A percentile compares a stretch with the other conserved stretches of the same genome.
Evolutionary conservation across 768 basidiomycete genomes (phyloP).

Genomic region (Sutorius australiensis): DNA sequence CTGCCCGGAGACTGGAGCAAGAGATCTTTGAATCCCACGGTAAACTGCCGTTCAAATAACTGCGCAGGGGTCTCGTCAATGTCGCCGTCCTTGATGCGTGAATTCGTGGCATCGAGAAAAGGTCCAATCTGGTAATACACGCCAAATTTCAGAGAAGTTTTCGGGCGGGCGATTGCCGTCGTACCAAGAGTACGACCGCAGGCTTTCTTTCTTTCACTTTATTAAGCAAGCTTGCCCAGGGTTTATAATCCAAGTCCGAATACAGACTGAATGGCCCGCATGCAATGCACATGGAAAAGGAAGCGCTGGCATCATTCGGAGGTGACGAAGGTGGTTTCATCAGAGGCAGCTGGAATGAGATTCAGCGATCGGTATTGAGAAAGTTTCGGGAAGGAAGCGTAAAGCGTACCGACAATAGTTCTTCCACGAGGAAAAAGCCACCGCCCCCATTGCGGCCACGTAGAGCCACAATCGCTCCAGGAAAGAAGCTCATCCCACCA

Average conservation of each 20-base stretch:
- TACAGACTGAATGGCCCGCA: conserved; percentile 88
- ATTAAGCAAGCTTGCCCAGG: conserved; percentile 62
- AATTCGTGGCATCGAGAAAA: conserved; percentile 79
- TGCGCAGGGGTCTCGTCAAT: conserved; percentile 57
- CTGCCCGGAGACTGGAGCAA: conserved; percentile 63
- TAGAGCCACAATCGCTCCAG: conserved; percentile 82
- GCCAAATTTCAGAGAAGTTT: neutral
- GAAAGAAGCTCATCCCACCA: conserved; percentile 73
- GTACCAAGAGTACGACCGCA: conserved; percentile 72
- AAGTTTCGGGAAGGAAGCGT: neutral
- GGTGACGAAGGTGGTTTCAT: conserved; percentile 45
- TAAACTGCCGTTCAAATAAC: conserved; percentile 67
- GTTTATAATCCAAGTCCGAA: conserved; percentile 68
- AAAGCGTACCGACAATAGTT: conserved; percentile 69
- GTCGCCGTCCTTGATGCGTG: conserved; percentile 71
- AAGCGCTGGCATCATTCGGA: conserved; percentile 31
- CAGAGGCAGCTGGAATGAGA: conserved; percentile 54
- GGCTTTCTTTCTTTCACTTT: conserved; percentile 65
- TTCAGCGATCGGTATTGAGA: neutral
- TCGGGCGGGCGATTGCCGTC: conserved; percentile 8
- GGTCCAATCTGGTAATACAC: conserved; percentile 69
- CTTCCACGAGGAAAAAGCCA: conserved; percentile 78
- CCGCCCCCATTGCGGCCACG: conserved; percentile 91
- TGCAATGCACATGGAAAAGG: conserved; percentile 67
- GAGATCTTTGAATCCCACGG: conserved; percentile 51